phyloP scores from a whole-genome alignment of 495 filamentous ascomycete species.

The Pyronema omphalodes region DNA sequence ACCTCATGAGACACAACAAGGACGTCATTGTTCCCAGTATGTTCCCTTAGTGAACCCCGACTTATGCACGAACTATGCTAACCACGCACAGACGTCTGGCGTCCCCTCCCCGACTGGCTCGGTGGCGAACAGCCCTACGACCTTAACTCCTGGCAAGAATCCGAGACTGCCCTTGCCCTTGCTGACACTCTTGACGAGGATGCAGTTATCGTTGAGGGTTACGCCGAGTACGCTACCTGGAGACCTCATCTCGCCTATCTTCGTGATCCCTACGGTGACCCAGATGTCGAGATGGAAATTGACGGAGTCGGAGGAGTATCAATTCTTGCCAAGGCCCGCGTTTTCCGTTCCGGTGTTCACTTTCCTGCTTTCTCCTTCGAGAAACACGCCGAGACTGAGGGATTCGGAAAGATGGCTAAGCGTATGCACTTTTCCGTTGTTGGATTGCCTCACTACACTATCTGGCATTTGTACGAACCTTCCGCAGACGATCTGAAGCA shows the following conservation, averaged over 20 bases:
- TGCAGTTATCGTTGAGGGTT: slow-evolving; percentile 97
- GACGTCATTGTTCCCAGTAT: slow-evolving; percentile 97
- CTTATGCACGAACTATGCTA: not conserved
- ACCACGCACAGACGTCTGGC: slow-evolving; percentile 67
- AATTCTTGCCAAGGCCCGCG: slow-evolving; percentile 87
- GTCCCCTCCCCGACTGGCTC: slow-evolving; percentile 95
- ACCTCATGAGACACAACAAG: slow-evolving; percentile 97
- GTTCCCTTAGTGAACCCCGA: slow-evolving; percentile 25
- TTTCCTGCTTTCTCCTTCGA: slow-evolving; percentile 98
- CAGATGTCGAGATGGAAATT: slow-evolving; percentile 99
- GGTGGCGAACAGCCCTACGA: slow-evolving; percentile 98
- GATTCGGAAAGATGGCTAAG: slow-evolving; percentile 98
- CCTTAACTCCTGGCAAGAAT: slow-evolving; percentile 98
- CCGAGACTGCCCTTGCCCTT: slow-evolving; percentile 82
- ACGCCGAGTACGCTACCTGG: slow-evolving; percentile 98
- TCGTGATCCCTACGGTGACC: slow-evolving; percentile 90
- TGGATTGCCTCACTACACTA: slow-evolving; percentile 91
- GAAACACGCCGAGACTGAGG: slow-evolving; percentile 96
- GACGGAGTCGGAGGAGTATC: slow-evolving; percentile 95
- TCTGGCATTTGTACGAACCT: slow-evolving; percentile 98
- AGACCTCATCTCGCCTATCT: slow-evolving; percentile 93
- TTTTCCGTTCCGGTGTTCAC: slow-evolving; percentile 87
- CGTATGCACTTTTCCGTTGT: slow-evolving; percentile 93
- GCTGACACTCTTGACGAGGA: slow-evolving; percentile 95
- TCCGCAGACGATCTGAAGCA: slow-evolving; percentile 91